These are phyloP conservation scores for Trypethelium eluteriae DNA, from an alignment of 495 filamentous ascomycete species.

Conservation along the genomic window DNA sequence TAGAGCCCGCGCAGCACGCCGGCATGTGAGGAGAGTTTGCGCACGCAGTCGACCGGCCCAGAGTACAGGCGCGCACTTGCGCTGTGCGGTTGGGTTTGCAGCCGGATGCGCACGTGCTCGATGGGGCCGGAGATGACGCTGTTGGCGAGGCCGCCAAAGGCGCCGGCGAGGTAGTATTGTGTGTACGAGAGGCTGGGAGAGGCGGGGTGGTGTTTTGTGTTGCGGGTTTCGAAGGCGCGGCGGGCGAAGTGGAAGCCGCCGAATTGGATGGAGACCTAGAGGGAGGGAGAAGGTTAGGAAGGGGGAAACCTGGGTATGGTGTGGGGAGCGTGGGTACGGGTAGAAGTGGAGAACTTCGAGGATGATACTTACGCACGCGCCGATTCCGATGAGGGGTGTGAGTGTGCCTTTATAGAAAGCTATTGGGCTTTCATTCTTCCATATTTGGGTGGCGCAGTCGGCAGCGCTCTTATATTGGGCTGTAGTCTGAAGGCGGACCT, in stretches of 20 bases:
- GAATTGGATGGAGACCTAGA: constrained; percentile 86
- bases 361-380: constrained; percentile 65
- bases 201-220: constrained; percentile 42
- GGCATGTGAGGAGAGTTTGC: constrained; percentile 61
- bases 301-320: background rate
- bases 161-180: constrained; percentile 86
- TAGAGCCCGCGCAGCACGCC: constrained; percentile 66
- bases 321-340: background rate
- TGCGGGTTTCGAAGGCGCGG: constrained; percentile 69
- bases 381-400: constrained; percentile 92
- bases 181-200: constrained; percentile 47
- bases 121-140: constrained; percentile 82
- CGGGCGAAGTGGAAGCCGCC: constrained; percentile 92
- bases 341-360: background rate
- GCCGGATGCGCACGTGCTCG: constrained; percentile 94
- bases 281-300: background rate
- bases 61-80: constrained; percentile 59
- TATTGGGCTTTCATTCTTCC: constrained; percentile 73
- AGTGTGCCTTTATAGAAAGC: constrained; percentile 99
- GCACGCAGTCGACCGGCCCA: constrained; percentile 84
- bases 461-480: constrained; percentile 70
- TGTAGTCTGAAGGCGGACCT: constrained; percentile 91
- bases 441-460: constrained; percentile 73
- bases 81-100: constrained; percentile 94
- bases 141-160: constrained; percentile 89